A percentile compares a stretch with the other conserved stretches of the same genome.
Conservation (phyloP, 2,329 filamentous ascomycete species). For the Beauveria sp. region DNA sequence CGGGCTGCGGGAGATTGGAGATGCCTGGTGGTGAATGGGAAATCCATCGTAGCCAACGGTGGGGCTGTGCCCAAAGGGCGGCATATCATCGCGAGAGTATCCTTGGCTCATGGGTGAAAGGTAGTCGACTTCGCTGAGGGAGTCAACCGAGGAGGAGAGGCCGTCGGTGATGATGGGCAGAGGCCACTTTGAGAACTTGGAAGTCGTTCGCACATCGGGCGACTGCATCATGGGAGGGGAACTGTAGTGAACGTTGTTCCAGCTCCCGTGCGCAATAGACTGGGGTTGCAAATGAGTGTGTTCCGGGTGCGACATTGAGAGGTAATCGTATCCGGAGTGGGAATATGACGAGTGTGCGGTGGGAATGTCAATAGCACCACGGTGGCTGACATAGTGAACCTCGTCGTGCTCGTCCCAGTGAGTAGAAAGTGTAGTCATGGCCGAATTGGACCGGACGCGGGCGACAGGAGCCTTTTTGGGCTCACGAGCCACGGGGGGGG, state of each 20-base stretch:
- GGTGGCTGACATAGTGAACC: slow-evolving; percentile 21
- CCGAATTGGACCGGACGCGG: slow-evolving; percentile 39
- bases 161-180: slow-evolving; percentile 41
- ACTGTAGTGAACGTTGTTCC: slow-evolving; percentile 39
- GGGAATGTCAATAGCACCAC: slow-evolving; percentile 30
- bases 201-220: slow-evolving; percentile 19
- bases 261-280: slow-evolving; percentile 33
- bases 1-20: slow-evolving; percentile 48
- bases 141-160: slow-evolving; percentile 48
- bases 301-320: slow-evolving; percentile 41
- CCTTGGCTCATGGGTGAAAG: slow-evolving; percentile 51
- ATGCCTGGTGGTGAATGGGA: slow-evolving; percentile 41
- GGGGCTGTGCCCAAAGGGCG: slow-evolving; percentile 45
- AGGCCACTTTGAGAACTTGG: slow-evolving; percentile 38
- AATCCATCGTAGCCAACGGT: slow-evolving; percentile 51
- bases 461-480: slow-evolving; percentile 38
- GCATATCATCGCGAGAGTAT: slow-evolving; percentile 50
- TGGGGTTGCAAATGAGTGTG: slow-evolving; percentile 23
- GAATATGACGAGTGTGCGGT: slow-evolving; percentile 18
- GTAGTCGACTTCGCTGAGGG: slow-evolving; percentile 56
- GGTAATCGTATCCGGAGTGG: slow-evolving; percentile 37
- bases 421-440: slow-evolving; percentile 23
- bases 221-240: slow-evolving; percentile 30
- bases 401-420: slow-evolving; percentile 26
- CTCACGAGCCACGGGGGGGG: slow-evolving; percentile 44